Conservation (phyloP, 2,329 filamentous ascomycete genomes). For the Cytospora schulzeri region DNA sequence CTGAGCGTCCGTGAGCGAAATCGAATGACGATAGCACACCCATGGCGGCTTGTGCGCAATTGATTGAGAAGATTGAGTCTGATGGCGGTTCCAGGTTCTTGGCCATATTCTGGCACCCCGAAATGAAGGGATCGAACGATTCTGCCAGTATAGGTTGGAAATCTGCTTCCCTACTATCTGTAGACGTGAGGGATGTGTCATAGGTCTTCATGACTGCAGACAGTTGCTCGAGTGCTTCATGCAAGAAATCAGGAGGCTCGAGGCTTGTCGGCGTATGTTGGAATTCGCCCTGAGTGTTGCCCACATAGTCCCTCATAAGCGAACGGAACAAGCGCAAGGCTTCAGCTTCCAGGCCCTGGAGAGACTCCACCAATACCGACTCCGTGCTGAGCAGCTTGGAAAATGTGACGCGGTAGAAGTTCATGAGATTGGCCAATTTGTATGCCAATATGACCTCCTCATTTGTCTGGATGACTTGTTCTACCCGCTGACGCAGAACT, state of each 20-base stretch:
- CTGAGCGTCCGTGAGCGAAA: slow-evolving; percentile 62
- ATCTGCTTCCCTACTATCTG: slow-evolving; percentile 61
- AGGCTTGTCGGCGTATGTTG: slow-evolving; percentile 72
- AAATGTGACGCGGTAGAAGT: slow-evolving; percentile 88
- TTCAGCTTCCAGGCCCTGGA: slow-evolving; percentile 70
- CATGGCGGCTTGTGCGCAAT: slow-evolving; percentile 66
- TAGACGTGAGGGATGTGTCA: slow-evolving; percentile 73
- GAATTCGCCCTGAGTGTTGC: slow-evolving; percentile 72
- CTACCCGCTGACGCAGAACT: slow-evolving; percentile 84
- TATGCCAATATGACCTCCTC: slow-evolving; percentile 88
- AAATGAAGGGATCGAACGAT: slow-evolving; percentile 83
- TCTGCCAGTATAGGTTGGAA: slow-evolving; percentile 77
- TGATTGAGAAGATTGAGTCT: slow-evolving; percentile 70
- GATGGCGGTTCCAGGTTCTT: slow-evolving; percentile 60
- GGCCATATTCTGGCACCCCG: slow-evolving; percentile 71
- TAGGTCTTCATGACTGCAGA: slow-evolving; percentile 81
- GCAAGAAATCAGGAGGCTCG: slow-evolving; percentile 76
- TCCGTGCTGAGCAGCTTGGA: slow-evolving; percentile 71
- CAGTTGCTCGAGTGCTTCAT: slow-evolving; percentile 78
- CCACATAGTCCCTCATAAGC: slow-evolving; percentile 78
- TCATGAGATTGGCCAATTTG: slow-evolving; percentile 84
- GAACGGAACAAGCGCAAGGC: slow-evolving; percentile 81
- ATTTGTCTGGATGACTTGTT: slow-evolving; percentile 89
- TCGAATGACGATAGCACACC: slow-evolving; percentile 59
- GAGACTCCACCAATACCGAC: slow-evolving; percentile 69